Conservation (phyloP, 352 stramenopile genomes). For the Peronosclerospora sorghi region DNA sequence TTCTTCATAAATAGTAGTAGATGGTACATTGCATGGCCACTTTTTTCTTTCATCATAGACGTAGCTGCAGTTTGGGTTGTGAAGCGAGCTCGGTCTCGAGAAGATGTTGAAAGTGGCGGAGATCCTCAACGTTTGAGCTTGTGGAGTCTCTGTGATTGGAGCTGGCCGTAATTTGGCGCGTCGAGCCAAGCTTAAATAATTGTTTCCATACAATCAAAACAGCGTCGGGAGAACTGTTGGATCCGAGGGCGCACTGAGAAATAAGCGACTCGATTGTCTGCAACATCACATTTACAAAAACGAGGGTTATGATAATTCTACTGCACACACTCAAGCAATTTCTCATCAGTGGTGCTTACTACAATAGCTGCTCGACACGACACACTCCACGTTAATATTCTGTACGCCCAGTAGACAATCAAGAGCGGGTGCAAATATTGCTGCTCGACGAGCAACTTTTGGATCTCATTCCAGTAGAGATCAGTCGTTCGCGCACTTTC, state of each 20-base stretch:
- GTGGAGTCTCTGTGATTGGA: conserved; percentile 3
- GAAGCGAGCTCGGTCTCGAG: conserved; percentile 38
- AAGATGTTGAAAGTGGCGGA: conserved; percentile 25
- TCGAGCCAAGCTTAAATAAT: conserved; percentile 37
- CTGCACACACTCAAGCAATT: neutral
- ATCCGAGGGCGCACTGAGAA: conserved; percentile 42
- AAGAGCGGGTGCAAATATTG: conserved; percentile 57
- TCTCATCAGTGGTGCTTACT: conserved; percentile 15
- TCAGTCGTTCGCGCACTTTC: conserved; percentile 62
- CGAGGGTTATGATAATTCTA: too few species aligned
- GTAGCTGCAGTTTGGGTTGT: conserved; percentile 45
- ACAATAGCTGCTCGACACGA: conserved; percentile 44
- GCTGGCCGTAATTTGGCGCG: neutral
- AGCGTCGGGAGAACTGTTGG: conserved; percentile 35
- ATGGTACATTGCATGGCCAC: too few species aligned
- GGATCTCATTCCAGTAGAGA: conserved; percentile 72
- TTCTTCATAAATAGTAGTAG: too few species aligned
- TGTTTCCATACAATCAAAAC: conserved; percentile 49
- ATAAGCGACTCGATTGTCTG: conserved; percentile 61
- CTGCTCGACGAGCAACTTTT: conserved; percentile 44
- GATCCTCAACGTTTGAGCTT: conserved; percentile 7
- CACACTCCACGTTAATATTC: conserved; percentile 54
- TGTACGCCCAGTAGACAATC: conserved; percentile 54
- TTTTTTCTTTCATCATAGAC: conserved; percentile 17
- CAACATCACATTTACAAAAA: neutral